Evolutionary conservation across 2,329 filamentous ascomycete species (phyloP), one percentile per base, ranked within the genome.

Genomic region (Penicillium janthinellum): DNA sequence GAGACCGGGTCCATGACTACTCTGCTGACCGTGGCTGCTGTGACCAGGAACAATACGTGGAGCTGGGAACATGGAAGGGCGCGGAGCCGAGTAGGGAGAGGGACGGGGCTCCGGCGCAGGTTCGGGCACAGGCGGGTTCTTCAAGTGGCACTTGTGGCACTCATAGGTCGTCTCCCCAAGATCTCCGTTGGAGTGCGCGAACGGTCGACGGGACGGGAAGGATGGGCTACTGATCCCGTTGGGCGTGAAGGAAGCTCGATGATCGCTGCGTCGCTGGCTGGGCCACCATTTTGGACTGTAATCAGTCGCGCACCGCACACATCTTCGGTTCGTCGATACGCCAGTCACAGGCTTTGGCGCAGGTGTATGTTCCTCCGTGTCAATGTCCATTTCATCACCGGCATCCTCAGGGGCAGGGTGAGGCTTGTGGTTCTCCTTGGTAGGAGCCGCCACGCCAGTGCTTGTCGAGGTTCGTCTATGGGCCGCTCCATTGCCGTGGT

Each of bases 91-190:
- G 60, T 76, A 76, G 10, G 73, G 71, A 38, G 75, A 75, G 25
- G 71, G 71, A 20, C 71, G 71, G 39, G 70, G 69, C 58, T 77
- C 76, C 1, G 74, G 68, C 37, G 70, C 70, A 35, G 71, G 68
- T 53, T 77, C 76, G 1, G 75, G 69, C 41, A 71, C 69, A 31
- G 61, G 59, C 1, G 66, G 65, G 17, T 83, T 83, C 34, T 77
- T 82, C 64, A 79, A 72, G 67, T 84, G 81, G 63, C 90, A 93
- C 73, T 91, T 90, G 76, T 93, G 90, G 68, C 90, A 93, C 74
- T 92, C 88, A 64, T 86, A 89, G 34, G 83, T 61, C 67, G 74
- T 67, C 48, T 62, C 62, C 35, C 64, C 67, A 58, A 68, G 60
- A 25, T 75, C 71, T 5, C 73, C 73, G 49, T 75, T 75, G 15